Conservation (phyloP, 2,329 filamentous ascomycete genomes). For the Ceratocystis albifundus region DNA sequence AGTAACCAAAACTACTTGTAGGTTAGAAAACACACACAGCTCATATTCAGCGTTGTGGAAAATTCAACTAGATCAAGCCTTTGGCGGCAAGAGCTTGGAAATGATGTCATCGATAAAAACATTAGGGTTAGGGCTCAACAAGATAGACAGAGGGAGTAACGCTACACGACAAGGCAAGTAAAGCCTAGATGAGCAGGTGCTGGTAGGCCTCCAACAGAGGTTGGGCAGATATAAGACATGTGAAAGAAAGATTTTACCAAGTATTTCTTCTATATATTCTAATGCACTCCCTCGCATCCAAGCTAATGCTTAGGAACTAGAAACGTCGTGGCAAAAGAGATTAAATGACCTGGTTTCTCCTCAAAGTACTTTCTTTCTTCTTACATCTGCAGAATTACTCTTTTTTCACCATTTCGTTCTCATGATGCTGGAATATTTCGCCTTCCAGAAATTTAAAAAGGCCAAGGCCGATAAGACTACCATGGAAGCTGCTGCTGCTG, state of each 20-base stretch:
- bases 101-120: not conserved
- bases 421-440: slow-evolving; percentile 51
- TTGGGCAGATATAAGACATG: not conserved
- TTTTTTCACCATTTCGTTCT: not conserved
- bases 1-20: not conserved
- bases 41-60: no score
- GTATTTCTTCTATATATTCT: no score
- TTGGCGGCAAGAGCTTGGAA: no score
- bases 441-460: slow-evolving; percentile 53
- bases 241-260: not conserved
- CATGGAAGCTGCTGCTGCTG: slow-evolving; percentile 19
- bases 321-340: no score
- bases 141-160: not conserved
- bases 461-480: slow-evolving; percentile 40
- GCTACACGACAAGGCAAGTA: no score
- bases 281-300: no score
- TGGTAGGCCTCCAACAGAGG: not conserved
- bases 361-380: not conserved
- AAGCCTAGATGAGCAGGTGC: not conserved
- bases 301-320: no score
- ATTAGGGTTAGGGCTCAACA: not conserved
- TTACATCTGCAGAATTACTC: not conserved
- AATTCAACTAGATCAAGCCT: no score
- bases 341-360: no score
- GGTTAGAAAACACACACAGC: not conserved